These are phyloP conservation scores for Cladophialophora bantiana DNA, from an alignment of 2,329 filamentous ascomycete genomes.

Conservation along the genomic window DNA sequence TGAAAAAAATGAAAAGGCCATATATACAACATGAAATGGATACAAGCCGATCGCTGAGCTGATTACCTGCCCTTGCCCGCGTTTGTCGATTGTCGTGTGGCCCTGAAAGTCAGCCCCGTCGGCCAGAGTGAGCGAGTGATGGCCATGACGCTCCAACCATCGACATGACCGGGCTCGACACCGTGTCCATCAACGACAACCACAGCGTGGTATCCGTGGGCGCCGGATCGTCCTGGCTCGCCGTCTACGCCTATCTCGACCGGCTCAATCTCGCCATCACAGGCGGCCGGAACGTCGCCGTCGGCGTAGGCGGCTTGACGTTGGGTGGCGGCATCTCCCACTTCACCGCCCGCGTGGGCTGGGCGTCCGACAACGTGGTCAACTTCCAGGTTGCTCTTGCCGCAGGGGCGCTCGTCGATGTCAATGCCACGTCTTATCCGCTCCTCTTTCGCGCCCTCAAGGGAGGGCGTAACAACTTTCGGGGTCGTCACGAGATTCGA, in stretches of 20 bases:
- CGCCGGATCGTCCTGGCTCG: neutral
- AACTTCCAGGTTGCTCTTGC: constrained; percentile 59
- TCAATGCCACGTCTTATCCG: constrained; percentile 50
- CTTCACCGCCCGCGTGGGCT: constrained; percentile 46
- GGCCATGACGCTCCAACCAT: neutral
- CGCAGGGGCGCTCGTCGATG: constrained; percentile 57
- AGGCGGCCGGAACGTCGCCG: constrained; percentile 46
- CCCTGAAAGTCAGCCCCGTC: too few relatives aligned
- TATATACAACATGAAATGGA: too few relatives aligned
- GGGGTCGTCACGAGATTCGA: constrained; percentile 48
- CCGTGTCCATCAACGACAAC: too few relatives aligned
- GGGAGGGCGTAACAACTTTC: constrained; percentile 64
- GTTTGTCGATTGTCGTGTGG: too few relatives aligned
- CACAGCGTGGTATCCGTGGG: neutral
- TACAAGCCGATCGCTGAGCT: too few relatives aligned
- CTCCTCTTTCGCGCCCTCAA: constrained; percentile 63
- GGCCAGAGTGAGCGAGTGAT: too few relatives aligned
- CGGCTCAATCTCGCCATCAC: constrained; percentile 34
- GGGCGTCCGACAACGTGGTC: constrained; percentile 47
- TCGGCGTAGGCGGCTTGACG: constrained; percentile 48
- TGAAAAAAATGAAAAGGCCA: too few relatives aligned
- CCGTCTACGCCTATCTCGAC: neutral
- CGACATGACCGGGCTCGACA: too few relatives aligned
- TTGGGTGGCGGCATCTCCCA: constrained; percentile 47
- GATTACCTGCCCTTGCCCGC: too few relatives aligned